Evolutionary conservation across 371 early-diverging fungal species (phyloP).

Genomic region (Dinochytrium kinnereticum): DNA sequence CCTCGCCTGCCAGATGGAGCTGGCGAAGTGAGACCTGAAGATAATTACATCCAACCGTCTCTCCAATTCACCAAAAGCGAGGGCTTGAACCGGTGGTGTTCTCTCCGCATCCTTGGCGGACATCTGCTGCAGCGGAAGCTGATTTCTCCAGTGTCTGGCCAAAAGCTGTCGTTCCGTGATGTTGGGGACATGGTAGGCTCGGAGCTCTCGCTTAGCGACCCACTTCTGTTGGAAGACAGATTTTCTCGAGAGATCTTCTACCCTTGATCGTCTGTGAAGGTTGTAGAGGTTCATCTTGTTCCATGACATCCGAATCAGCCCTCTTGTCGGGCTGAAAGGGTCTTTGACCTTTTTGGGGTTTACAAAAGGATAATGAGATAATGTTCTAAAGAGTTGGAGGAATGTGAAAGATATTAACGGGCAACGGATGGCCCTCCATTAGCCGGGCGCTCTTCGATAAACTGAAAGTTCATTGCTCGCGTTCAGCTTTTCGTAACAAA

Average conservation of each 20-base stretch:
- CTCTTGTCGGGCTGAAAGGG: conserved; percentile 36
- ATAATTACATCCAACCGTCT: conserved; percentile 90
- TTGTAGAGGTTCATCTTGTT: conserved; percentile 88
- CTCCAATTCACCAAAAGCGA: conserved; percentile 90
- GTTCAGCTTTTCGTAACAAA: no score
- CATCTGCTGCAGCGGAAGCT: conserved; percentile 45
- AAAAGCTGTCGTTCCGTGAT: conserved; percentile 80
- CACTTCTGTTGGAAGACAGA: conserved; percentile 94
- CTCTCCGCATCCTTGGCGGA: conserved; percentile 41
- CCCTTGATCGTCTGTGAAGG: conserved; percentile 66
- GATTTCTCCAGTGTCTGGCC: conserved; percentile 47
- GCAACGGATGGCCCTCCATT: no score
- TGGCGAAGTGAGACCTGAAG: conserved; percentile 89
- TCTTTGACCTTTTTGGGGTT: conserved; percentile 32
- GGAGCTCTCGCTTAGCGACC: conserved; percentile 90
- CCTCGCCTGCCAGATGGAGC: conserved; percentile 83
- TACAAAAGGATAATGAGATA: no score
- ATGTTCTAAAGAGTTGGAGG: no score
- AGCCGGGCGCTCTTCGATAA: no score
- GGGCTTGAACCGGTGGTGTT: conserved; percentile 75
- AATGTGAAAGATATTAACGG: no score
- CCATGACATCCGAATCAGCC: conserved; percentile 91
- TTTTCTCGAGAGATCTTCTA: conserved; percentile 65
- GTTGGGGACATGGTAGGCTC: conserved; percentile 91
- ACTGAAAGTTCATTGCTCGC: no score